phyloP scores from a whole-genome alignment of 2,329 filamentous ascomycete genomes.

The Xylariaceae sp. region DNA sequence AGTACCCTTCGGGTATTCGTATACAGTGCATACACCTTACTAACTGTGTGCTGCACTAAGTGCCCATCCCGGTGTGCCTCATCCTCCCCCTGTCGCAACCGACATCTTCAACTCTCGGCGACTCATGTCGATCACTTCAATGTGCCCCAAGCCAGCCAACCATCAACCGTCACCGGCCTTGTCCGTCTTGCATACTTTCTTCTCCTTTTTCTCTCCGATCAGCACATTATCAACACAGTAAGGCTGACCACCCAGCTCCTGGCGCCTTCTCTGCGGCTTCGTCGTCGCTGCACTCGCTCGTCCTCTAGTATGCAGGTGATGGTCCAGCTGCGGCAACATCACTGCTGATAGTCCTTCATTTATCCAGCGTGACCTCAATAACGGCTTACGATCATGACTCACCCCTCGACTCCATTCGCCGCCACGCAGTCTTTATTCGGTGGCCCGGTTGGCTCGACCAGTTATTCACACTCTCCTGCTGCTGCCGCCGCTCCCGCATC shows the following conservation, averaged over 20 bases:
- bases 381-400: conserved; percentile 22
- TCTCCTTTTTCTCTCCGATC: neutral
- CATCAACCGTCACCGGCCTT: conserved; percentile 2
- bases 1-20: neutral
- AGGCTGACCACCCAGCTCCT: neutral
- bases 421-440: conserved; percentile 31
- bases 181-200: neutral
- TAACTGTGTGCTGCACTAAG: neutral
- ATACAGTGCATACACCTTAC: neutral
- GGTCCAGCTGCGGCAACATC: conserved; percentile 9
- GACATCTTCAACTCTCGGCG: neutral
- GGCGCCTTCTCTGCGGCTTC: neutral
- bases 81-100: neutral
- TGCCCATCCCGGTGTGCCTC: neutral
- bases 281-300: conserved; percentile 3
- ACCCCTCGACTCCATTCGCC: conserved; percentile 25
- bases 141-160: neutral
- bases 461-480: conserved; percentile 26
- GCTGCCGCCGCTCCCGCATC: conserved; percentile 17
- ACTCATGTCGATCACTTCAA: conserved; percentile 2
- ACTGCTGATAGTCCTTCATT: conserved; percentile 2
- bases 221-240: neutral
- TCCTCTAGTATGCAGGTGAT: conserved; percentile 7
- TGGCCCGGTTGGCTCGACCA: conserved; percentile 23
- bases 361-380: neutral